These are phyloP conservation scores for Paramecium sexaurelia DNA, from an alignment of 73 alveolate genomes.

Conservation along the genomic window DNA sequence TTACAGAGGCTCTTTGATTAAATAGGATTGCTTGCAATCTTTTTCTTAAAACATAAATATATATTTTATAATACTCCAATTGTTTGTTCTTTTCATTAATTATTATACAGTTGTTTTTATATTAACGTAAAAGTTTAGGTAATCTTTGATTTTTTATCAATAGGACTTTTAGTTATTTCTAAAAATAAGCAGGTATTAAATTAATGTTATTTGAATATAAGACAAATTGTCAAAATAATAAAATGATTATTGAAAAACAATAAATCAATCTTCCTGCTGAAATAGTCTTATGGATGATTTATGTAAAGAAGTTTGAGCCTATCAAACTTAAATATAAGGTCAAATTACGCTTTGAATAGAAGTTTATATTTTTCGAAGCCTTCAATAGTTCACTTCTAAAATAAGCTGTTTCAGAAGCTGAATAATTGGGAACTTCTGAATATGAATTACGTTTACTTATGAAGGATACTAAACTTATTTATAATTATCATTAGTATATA, in stretches of 20 bases:
- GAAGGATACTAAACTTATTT: background rate
- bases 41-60: background rate
- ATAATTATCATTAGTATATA: background rate
- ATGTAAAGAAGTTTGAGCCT: conserved; percentile 2
- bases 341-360: background rate
- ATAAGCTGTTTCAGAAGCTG: background rate
- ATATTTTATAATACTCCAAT: background rate
- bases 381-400: background rate
- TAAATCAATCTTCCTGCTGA: background rate
- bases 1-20: background rate
- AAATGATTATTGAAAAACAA: background rate
- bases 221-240: background rate
- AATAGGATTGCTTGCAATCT: background rate
- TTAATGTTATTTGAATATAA: background rate
- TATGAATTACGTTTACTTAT: background rate
- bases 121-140: background rate
- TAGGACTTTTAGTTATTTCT: no score
- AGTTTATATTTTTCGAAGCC: background rate
- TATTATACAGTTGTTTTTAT: background rate
- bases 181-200: background rate
- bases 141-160: no score
- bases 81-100: background rate
- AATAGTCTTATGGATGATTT: background rate
- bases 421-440: background rate
- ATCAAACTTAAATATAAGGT: background rate